These are phyloP conservation scores for Pseudocercospora cruenta DNA, from an alignment of 2,329 filamentous ascomycete species.

Conservation along the genomic window DNA sequence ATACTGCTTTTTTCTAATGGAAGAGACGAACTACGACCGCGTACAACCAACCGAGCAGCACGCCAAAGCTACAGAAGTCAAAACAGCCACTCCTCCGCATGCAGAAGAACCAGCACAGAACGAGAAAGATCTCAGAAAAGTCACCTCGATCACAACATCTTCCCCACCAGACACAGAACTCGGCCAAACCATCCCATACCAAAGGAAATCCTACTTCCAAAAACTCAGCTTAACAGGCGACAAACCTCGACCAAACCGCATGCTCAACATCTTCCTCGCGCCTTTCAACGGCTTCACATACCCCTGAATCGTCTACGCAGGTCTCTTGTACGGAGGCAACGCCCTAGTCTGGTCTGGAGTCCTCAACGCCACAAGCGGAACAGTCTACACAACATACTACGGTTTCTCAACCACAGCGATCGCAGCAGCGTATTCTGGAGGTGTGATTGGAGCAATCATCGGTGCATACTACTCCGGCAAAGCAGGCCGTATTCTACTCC, in stretches of 20 bases:
- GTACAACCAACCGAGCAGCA: not conserved
- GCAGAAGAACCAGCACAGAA: not conserved
- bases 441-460: conserved; percentile 41
- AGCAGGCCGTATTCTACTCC: conserved; percentile 39
- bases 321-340: conserved; percentile 34
- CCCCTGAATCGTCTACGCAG: conserved; percentile 30
- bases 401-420: conserved; percentile 43
- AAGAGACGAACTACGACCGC: conserved; percentile 60
- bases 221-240: conserved; percentile 46
- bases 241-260: conserved; percentile 45
- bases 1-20: conserved; percentile 63
- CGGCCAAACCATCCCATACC: conserved; percentile 36
- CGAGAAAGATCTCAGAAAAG: conserved; percentile 11
- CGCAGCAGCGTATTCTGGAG: conserved; percentile 42
- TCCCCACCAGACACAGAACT: conserved; percentile 28
- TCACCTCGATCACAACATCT: not conserved
- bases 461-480: conserved; percentile 41
- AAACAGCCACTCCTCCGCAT: not conserved
- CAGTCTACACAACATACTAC: conserved; percentile 42
- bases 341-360: conserved; percentile 32
- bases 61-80: not conserved
- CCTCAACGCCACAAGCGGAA: conserved; percentile 36
- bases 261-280: conserved; percentile 44
- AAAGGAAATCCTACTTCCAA: conserved; percentile 47
- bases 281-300: conserved; percentile 34